Percentiles rank a stretch among this genome's conserved stretches.
Conservation (phyloP, 2,329 filamentous ascomycete genomes). For the Aspergillus viridinutans region DNA sequence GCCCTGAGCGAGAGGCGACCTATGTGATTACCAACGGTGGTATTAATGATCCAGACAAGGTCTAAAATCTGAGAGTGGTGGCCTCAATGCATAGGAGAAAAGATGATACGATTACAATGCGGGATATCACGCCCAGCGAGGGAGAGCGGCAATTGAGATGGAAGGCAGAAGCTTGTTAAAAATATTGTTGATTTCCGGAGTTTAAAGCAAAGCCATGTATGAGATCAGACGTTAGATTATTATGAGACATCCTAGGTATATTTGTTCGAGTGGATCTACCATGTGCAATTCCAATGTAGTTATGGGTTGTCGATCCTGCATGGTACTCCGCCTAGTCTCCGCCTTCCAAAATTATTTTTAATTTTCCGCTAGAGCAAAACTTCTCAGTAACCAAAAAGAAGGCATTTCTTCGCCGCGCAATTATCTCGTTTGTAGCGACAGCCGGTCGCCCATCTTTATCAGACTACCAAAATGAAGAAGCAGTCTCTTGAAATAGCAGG, state of each 20-base stretch:
- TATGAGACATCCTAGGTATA: not conserved
- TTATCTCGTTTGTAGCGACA: not conserved
- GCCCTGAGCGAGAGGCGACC: constrained; percentile 64
- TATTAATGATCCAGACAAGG: constrained; percentile 64
- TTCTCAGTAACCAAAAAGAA: not conserved
- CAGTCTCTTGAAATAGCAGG: constrained; percentile 48
- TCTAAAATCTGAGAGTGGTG: not conserved
- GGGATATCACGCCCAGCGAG: too few relatives aligned
- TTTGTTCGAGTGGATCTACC: not conserved
- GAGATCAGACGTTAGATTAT: not conserved
- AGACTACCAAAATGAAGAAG: constrained; percentile 32
- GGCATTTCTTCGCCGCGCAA: not conserved
- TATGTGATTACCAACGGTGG: constrained; percentile 68
- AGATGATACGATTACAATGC: not conserved
- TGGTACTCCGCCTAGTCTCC: constrained; percentile 7
- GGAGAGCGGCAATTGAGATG: not conserved
- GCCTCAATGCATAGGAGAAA: not conserved
- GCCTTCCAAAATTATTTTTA: constrained; percentile 11
- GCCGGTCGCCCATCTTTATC: not conserved
- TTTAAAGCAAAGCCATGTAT: not conserved
- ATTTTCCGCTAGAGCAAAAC: constrained; percentile 13
- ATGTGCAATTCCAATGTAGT: not conserved
- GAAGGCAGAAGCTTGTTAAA: not conserved
- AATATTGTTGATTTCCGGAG: not conserved
- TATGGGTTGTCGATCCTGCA: not conserved